Evolutionary conservation across 2,329 filamentous ascomycete species (phyloP), one percentile per base, ranked within the genome.

Genomic region (Diaporthe humulicola): DNA sequence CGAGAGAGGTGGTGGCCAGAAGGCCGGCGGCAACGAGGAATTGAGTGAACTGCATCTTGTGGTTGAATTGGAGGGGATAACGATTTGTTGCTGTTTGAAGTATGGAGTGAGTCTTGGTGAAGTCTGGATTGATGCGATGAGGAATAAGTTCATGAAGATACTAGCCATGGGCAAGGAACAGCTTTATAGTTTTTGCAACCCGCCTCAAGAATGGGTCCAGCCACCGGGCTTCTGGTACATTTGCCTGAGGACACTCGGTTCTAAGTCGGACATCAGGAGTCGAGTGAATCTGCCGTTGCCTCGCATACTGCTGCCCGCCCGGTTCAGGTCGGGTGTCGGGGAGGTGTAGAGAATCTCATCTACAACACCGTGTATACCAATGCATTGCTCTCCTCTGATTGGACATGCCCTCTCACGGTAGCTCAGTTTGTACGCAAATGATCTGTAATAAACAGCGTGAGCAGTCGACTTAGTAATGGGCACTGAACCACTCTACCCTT

Each of bases 21-120:
- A 73, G 48, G 52, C 71, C 71, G 52, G 50, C 54, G 10, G 61
- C 54, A 61, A 70, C 4, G 61, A 73, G 61, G 33, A 36, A 40
- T 40, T 61, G 71, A 57, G 60, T 30, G 60, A 73, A 60, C 30
- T 73, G 70, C 71, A 73, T 73, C 25, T 73, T 73, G 56, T 40
- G 12, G 30, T 28, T 14, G 52, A 14, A 4, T 17, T 42, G n/a
- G n/a, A 12, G 48, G 4, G 8, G 1, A 8, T 25, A 10, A 28
- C 4, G n/a, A n/a, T 15, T 17, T 6, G 5, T 10, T 38, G 4
- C 7, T 54, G 14, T 1, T 25, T 36, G 28, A 22, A n/a, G 14
- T 36, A 14, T 22, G 33, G 15, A 25, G n/a, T 36, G 19, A 25
- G 9, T 22, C 12, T 42, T 19, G 7, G 19, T 45, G 38, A n/a